A percentile compares a stretch with the other conserved stretches of the same genome.
phyloP scores from a whole-genome alignment of 805 yeast genomes.

The Yamadazyma philogaea region DNA sequence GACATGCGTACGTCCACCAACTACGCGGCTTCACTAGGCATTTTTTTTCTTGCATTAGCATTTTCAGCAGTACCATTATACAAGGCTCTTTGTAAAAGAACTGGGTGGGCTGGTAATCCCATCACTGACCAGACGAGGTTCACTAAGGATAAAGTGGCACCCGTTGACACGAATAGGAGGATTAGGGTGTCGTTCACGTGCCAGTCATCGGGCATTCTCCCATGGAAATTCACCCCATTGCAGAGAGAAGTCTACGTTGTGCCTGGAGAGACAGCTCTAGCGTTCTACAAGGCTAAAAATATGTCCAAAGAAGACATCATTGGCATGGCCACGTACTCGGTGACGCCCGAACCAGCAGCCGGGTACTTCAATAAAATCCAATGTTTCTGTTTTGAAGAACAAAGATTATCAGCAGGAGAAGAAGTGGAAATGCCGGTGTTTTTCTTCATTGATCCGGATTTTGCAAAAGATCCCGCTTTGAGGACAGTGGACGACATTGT shows the following conservation, averaged over 20 bases:
- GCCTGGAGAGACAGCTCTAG: conserved; percentile 97
- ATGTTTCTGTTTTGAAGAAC: conserved; percentile 98
- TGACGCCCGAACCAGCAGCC: conserved; percentile 94
- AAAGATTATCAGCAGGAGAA: conserved; percentile 88
- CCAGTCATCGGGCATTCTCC: conserved; percentile 83
- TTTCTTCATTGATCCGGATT: conserved; percentile 41
- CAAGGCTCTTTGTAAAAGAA: conserved; percentile 85
- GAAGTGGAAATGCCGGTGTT: conserved; percentile 99
- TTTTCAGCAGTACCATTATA: conserved; percentile 93
- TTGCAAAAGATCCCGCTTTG: conserved; percentile 64
- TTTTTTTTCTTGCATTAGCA: conserved; percentile 70
- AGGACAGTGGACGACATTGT: conserved; percentile 86
- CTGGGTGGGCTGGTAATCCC: conserved; percentile 96
- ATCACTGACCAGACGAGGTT: conserved; percentile 78
- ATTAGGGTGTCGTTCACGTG: conserved; percentile 86
- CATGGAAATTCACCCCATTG: conserved; percentile 94
- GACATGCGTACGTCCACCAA: conserved; percentile 57
- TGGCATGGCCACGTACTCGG: conserved; percentile 98
- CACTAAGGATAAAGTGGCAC: conserved; percentile 82
- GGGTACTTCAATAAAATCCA: conserved; percentile 96
- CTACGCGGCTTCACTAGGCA: conserved; percentile 65
- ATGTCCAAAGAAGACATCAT: conserved; percentile 82
- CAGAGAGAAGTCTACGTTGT: conserved; percentile 88
- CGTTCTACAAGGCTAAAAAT: conserved; percentile 91
- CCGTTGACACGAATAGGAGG: conserved; percentile 81